Evolutionary conservation across 1,284 basidiomycete genomes (phyloP), one percentile per base, ranked within the genome.

Genomic region (Apiotrichum siamense): DNA sequence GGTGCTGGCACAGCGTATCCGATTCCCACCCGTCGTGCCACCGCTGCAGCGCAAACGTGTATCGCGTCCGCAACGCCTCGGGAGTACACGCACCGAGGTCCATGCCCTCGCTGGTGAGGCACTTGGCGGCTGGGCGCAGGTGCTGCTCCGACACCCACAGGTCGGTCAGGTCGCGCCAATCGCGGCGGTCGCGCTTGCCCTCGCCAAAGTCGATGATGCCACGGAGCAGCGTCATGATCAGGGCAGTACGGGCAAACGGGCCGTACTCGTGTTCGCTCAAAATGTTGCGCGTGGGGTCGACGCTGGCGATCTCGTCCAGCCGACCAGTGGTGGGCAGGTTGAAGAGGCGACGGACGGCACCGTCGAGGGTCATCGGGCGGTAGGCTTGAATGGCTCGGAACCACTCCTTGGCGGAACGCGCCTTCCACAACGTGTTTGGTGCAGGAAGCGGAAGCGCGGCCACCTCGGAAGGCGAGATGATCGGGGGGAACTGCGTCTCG

Each of bases 1-100:
- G 12, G 10, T 15, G 21, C 13, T 37, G 35, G 57, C 75, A 76
- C 9, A 71, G 55, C 15, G 62, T 52, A 55, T 77, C 76, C 53
- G 73, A 72, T 56, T 76, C 74, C 75, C 75, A 76, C 7, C 75
- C 75, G 62, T 71, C 64, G 32, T 72, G 62, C 75, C 75, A 77
- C 68, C 63, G 58, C 46, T 69, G 63, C 32, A 74, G 51, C 1
- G 58, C 72, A 24, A 58, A 40, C n/a, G 59, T 55, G 36, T 68
- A 74, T 36, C 67, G 48, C n/a, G 53, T 57, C 20, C 58, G 52
- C 26, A 72, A 40, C 18, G 57, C 57, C 31, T 69, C 64, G 36
- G 55, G 57, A 4, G 66, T 63, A 10, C 66, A 58, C 20, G 45
- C 20, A 18, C 63, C 67, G 27, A 69, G 42, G 37, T 67, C 70